Evolutionary conservation across 176 grass and related monocot genomes (phyloP).

Genomic region (Themeda triandra): DNA sequence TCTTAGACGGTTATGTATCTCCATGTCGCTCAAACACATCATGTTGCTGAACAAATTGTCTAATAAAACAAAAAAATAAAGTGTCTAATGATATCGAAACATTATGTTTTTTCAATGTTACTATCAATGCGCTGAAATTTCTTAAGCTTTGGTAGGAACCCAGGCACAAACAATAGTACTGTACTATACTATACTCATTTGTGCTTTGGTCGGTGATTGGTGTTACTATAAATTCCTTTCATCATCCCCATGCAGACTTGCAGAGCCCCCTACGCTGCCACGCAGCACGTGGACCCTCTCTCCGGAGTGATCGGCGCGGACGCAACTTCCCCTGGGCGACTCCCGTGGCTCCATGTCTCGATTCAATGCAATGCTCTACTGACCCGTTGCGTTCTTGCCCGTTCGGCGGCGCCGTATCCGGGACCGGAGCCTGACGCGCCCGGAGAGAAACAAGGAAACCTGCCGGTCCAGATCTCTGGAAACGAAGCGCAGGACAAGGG

Average conservation of each 20-base stretch:
- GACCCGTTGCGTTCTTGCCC: not conserved
- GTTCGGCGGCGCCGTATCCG: not conserved
- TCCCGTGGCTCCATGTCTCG: not conserved
- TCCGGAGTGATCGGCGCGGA: conserved; percentile 19
- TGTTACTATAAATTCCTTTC: no score
- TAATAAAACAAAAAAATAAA: no score
- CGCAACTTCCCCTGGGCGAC: not conserved
- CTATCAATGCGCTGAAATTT: no score
- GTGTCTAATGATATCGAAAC: no score
- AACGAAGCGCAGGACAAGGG: not conserved
- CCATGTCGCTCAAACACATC: no score
- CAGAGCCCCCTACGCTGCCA: not conserved
- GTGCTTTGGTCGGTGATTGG: no score
- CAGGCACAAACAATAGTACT: no score
- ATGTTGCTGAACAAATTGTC: no score
- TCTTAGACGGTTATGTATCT: no score
- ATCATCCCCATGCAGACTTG: not conserved
- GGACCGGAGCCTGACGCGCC: not conserved
- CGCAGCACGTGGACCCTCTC: conserved; percentile 8
- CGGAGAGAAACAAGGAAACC: not conserved
- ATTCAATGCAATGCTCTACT: not conserved
- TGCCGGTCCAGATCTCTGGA: not conserved
- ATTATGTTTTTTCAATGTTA: no score
- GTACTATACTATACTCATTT: no score
- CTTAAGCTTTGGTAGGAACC: no score